Evolutionary conservation across 768 basidiomycete species (phyloP).

Genomic region (Leccinum longicurvipes): DNA sequence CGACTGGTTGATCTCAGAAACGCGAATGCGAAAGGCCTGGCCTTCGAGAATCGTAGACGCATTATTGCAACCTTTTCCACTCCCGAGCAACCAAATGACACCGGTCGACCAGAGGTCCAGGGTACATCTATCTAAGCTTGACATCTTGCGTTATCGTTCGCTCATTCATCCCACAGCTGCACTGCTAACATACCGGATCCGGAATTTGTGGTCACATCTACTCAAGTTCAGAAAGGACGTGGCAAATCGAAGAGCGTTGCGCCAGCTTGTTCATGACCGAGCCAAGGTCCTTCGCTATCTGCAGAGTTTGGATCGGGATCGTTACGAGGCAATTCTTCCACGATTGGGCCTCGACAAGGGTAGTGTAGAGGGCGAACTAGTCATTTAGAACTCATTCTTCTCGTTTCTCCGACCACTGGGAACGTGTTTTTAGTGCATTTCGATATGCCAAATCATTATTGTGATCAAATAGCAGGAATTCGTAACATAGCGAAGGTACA

Average conservation of each 20-base stretch:
- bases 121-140: conserved; percentile 42
- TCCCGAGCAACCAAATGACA: conserved; percentile 61
- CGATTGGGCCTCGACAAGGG: conserved; percentile 73
- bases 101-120: conserved; percentile 88
- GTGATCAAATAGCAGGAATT: conserved; percentile 12
- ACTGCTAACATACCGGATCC: conserved; percentile 80
- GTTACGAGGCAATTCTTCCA: conserved; percentile 71
- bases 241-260: conserved; percentile 71
- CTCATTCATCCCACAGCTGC: conserved; percentile 54
- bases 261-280: conserved; percentile 75
- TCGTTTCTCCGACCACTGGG: background rate
- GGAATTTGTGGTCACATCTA: conserved; percentile 76
- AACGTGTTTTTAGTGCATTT: background rate
- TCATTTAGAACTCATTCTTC: conserved; percentile 45
- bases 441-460: conserved; percentile 3
- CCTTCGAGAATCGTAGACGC: conserved; percentile 80
- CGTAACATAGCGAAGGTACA: conserved; percentile 12
- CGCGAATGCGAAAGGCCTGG: conserved; percentile 81
- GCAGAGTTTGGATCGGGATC: conserved; percentile 54
- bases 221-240: conserved; percentile 67
- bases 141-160: background rate
- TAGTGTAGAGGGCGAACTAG: conserved; percentile 87
- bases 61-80: conserved; percentile 79
- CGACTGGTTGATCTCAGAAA: conserved; percentile 82
- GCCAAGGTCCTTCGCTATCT: conserved; percentile 83